Base-by-base conservation (phyloP, 441 rosid species). In the Croton laevigatus region DNA sequence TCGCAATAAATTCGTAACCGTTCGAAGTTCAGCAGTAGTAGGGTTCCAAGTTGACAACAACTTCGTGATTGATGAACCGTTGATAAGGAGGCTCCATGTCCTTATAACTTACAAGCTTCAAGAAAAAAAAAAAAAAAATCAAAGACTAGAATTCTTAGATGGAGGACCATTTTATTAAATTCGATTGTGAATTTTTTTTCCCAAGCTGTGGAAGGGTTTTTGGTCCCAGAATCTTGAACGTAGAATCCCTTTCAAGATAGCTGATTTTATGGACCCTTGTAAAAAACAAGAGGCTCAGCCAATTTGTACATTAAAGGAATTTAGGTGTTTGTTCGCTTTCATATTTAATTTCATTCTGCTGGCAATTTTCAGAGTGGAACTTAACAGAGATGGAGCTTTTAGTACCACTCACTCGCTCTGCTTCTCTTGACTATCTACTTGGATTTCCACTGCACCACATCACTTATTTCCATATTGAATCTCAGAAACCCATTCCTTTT, bases 211-310 rank as follows among this genome's bases (percentile, higher is more conserved):
- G 46, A 57, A 45, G 55, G 58, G 77, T 0, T 0, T 19, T 32
- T 36, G 64, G 42, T 20, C 57, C 69, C n/a, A 64, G 23, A 17
- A 1, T 23, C 14, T 20, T 0, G 14, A 16, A 27, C 2, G 32
- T 27, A 27, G 32, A 27, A 44, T 65, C 42, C 3, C 48, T 65
- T 61, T 61, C 34, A n/a, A 38, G 42, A 27, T 36, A 58, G 52
- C 69, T 59, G 82, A 80, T 81, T 70, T 73, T 69, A 80, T 80
- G 81, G 83, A 81, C 81, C 85, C 75, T 62, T 27, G 2, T 27
- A 27, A 62, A 69, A 59, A 22, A 62, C 12, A 19, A n/a, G 57
- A 70, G 79, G 76, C 69, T 72, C 76, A 73, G 65, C 66, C 70
- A 20, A 16, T 60, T 46, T 66, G 46, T 48, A 66, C 75, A 73